These are phyloP conservation scores for Bretziella fagacearum DNA, from an alignment of 2,329 filamentous ascomycete species.

Conservation along the genomic window DNA sequence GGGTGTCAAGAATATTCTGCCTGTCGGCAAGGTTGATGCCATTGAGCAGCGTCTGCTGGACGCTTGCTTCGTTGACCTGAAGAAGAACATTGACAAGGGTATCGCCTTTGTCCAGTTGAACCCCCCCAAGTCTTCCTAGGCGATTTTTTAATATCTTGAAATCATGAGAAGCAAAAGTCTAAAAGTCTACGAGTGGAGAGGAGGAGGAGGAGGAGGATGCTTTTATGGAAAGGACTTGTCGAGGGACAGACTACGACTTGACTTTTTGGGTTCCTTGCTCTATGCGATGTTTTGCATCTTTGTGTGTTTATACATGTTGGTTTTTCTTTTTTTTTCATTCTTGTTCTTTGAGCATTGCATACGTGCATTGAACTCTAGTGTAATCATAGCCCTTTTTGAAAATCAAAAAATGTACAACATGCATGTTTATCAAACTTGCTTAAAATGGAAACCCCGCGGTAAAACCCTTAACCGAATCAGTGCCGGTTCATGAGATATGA, in stretches of 20 bases:
- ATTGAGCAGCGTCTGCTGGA: conserved; percentile 83
- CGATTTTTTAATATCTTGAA: not conserved
- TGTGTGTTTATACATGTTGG: conserved; percentile 9
- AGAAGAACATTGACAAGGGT: conserved; percentile 94
- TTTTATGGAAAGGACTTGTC: conserved; percentile 1
- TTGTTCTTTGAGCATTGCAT: not conserved
- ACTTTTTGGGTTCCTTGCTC: not conserved
- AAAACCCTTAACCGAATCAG: not conserved
- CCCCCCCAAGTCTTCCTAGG: conserved; percentile 14
- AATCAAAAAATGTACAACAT: too few species aligned
- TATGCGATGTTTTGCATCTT: conserved; percentile 1
- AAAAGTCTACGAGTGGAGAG: not conserved
- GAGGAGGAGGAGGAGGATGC: not conserved
- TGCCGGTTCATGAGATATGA: not conserved
- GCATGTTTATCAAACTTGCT: not conserved
- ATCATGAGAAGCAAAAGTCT: not conserved
- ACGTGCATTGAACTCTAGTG: conserved; percentile 12
- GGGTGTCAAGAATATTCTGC: conserved; percentile 85
- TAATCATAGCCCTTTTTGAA: conserved; percentile 14
- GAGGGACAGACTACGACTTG: conserved; percentile 7
- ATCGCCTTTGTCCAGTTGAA: conserved; percentile 34
- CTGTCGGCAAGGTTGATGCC: conserved; percentile 68
- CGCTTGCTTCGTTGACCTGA: conserved; percentile 65
- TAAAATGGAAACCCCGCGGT: not conserved
- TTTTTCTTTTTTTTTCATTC: conserved; percentile 7